Conservation (phyloP, 768 basidiomycete species). For the Leccinellum luteum region DNA sequence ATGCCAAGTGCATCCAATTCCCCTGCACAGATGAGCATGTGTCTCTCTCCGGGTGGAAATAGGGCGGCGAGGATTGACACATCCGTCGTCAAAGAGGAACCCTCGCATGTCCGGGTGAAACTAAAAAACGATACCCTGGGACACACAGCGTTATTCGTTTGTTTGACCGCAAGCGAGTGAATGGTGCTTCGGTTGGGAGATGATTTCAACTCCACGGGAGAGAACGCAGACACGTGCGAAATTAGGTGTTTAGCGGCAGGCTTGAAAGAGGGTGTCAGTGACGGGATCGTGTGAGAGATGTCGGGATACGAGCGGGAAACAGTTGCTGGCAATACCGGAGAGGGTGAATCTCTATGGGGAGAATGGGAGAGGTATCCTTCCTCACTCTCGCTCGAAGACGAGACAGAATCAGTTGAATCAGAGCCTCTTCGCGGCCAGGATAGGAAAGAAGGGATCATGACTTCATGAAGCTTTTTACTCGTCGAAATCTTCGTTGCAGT, state of each 20-base stretch:
- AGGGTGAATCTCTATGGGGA: conserved; percentile 38
- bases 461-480: conserved; percentile 9
- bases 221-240: conserved; percentile 33
- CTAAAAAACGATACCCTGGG: conserved; percentile 69
- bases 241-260: conserved; percentile 38
- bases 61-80: conserved; percentile 62
- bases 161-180: conserved; percentile 16
- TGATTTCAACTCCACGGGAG: conserved; percentile 21
- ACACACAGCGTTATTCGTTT: conserved; percentile 3
- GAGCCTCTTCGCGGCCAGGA: conserved; percentile 23
- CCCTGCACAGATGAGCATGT: conserved; percentile 72
- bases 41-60: conserved; percentile 68
- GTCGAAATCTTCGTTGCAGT: conserved; percentile 4
- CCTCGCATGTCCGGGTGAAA: conserved; percentile 74
- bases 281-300: conserved; percentile 31
- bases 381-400: conserved; percentile 37
- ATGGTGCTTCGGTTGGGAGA: conserved; percentile 8
- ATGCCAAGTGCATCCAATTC: conserved; percentile 61
- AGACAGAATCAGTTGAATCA: conserved; percentile 24
- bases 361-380: conserved; percentile 63
- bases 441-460: conserved; percentile 20
- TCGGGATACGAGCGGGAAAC: conserved; percentile 46
- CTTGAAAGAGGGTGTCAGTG: conserved; percentile 33
- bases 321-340: conserved; percentile 32
- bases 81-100: conserved; percentile 74